A percentile compares a stretch with the other conserved stretches of the same genome.
phyloP scores from a whole-genome alignment of 1,139 yeast genomes.

The Suhomyces bokatorum region DNA sequence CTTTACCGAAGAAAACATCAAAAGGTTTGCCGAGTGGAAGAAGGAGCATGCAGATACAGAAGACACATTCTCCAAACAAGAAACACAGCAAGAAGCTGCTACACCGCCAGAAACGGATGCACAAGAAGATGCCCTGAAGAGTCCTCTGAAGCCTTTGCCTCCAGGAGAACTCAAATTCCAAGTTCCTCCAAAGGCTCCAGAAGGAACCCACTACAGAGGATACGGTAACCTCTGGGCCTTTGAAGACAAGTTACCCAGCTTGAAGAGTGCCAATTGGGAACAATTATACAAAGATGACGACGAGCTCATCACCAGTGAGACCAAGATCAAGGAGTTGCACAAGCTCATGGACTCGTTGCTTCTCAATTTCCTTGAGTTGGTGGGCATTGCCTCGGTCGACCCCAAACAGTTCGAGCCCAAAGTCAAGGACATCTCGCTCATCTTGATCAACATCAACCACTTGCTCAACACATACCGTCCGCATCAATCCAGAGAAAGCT shows the following conservation, averaged over 20 bases:
- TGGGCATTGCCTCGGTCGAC: slow-evolving; percentile 68
- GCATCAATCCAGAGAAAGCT: slow-evolving; percentile 82
- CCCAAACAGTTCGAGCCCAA: slow-evolving; percentile 67
- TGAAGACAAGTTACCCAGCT: slow-evolving; percentile 66
- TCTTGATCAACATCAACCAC: slow-evolving; percentile 84
- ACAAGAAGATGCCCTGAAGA: neutral
- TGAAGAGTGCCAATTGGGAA: slow-evolving; percentile 65
- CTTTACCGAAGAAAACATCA: slow-evolving; percentile 64
- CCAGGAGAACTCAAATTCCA: slow-evolving; percentile 52
- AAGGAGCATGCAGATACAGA: slow-evolving; percentile 1
- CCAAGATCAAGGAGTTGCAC: slow-evolving; percentile 66
- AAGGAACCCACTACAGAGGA: slow-evolving; percentile 63
- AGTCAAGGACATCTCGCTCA: slow-evolving; percentile 68
- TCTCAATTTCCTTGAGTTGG: slow-evolving; percentile 69
- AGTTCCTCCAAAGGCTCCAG: slow-evolving; percentile 67
- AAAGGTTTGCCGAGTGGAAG: slow-evolving; percentile 30
- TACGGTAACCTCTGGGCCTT: slow-evolving; percentile 84
- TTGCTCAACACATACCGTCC: slow-evolving; percentile 82
- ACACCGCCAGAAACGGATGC: slow-evolving; percentile 5
- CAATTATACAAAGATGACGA: slow-evolving; percentile 58
- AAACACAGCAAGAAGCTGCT: neutral
- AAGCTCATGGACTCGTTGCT: slow-evolving; percentile 67
- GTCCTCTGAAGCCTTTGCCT: slow-evolving; percentile 12
- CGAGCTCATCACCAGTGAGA: slow-evolving; percentile 48
- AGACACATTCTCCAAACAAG: neutral